These are phyloP conservation scores for Cyberlindnera mrakii DNA, from an alignment of 805 yeast genomes.

Conservation along the genomic window DNA sequence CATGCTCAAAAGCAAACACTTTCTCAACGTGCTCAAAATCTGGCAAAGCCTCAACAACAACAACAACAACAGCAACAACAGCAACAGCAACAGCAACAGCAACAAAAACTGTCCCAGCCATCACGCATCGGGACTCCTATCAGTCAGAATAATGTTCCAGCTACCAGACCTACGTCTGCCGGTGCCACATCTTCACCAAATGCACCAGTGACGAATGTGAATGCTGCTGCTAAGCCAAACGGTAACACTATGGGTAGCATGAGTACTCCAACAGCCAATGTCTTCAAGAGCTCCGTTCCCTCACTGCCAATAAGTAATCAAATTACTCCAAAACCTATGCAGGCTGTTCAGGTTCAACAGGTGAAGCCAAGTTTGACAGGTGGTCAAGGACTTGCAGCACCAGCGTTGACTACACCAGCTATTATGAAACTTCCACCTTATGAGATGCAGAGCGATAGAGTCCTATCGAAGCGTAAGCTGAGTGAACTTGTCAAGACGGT, in stretches of 20 bases:
- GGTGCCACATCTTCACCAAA: conserved; percentile 22
- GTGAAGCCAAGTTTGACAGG: conserved; percentile 80
- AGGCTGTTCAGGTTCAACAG: conserved; percentile 58
- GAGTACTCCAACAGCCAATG: conserved; percentile 22
- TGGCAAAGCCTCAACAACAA: conserved; percentile 7
- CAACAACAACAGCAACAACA: conserved; percentile 13
- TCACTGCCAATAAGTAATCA: conserved; percentile 68
- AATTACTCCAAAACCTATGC: conserved; percentile 58
- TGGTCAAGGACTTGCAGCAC: conserved; percentile 68
- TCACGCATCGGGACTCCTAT: conserved; percentile 19
- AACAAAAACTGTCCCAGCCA: conserved; percentile 11
- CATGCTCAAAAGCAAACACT: conserved; percentile 13
- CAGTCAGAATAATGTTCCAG: conserved; percentile 8
- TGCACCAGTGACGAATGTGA: conserved; percentile 40
- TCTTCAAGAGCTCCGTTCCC: conserved; percentile 43
- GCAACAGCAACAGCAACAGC: conserved; percentile 17
- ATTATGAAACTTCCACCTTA: conserved; percentile 70
- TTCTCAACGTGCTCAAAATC: conserved; percentile 2
- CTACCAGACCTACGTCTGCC: conserved; percentile 10
- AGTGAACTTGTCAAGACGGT: conserved; percentile 80
- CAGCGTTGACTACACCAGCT: conserved; percentile 74
- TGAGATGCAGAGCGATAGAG: conserved; percentile 77
- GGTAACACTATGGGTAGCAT: conserved; percentile 21
- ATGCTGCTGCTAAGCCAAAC: conserved; percentile 41
- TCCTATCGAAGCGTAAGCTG: conserved; percentile 82